Evolutionary conservation across 768 basidiomycete genomes (phyloP), one percentile per base, ranked within the genome.

Genomic region (Kwoniella pini): DNA sequence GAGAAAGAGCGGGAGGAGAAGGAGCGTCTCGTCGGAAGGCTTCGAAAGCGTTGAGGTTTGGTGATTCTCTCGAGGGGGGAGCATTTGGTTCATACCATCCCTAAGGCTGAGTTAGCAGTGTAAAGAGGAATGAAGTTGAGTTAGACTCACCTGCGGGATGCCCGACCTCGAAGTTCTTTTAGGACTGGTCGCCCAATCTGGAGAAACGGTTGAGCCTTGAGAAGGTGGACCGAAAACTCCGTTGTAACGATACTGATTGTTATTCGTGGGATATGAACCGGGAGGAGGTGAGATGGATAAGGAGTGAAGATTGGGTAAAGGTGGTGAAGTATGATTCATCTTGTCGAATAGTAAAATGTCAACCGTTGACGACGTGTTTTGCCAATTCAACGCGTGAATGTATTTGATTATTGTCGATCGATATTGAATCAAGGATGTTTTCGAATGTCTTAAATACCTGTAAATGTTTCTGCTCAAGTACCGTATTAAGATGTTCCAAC

Each of bases 221-320:
- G 46, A 68, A 30, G 72, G 72, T 19, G 72, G 72, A 42, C 70
- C 72, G 55, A 74, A 74, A 3, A 74, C 72, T 19, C 72, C 72
- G 57, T 68, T 68, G 44, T 68, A 74, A 42, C 66, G 31, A 57
- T 69, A 74, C 28, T 65, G 62, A 17, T 45, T 53, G 22, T 46
- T 44, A 9, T 27, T 43, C 21, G 56, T 57, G n/a, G 62, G 52
- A 38, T 64, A 64, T 6, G 59, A 33, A 10, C 52, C 59, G 13
- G 52, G 57, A 30, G 49, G 57, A 39, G 69, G 62, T 10, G 72
- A 74, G 54, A 74, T 69, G 31, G 64, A 64, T 19, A 74, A 49
- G n/a, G 63, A 54, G 36, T 74, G 72, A 4, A 74, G 49, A 36
- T 64, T 71, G 10, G 72, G 72, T 13, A 74, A 42, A 28, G 72